Conservation (phyloP, 2,329 filamentous ascomycete genomes). For the Hymenoscyphus linearis region DNA sequence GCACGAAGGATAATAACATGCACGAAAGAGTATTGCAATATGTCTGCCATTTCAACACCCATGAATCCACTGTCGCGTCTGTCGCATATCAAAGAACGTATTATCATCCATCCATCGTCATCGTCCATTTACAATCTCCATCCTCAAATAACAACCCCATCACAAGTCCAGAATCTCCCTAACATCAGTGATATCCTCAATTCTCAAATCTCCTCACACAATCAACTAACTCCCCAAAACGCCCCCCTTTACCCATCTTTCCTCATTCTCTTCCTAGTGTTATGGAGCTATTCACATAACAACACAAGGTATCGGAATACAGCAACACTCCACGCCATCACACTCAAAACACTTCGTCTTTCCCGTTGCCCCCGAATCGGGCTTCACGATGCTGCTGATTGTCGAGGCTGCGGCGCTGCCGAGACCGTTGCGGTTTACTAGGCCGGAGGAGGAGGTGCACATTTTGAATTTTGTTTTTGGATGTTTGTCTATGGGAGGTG, state of each 20-base stretch:
- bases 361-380: conserved; percentile 36
- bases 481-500: background rate
- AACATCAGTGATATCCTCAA: background rate
- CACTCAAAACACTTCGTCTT: conserved; percentile 47
- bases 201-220: too few species aligned
- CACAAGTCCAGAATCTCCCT: background rate
- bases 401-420: conserved; percentile 45
- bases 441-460: conserved; percentile 32
- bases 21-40: background rate
- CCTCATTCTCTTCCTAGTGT: background rate
- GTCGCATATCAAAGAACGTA: background rate
- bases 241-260: background rate
- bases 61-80: background rate
- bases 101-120: background rate
- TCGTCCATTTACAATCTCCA: background rate
- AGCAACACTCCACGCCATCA: conserved; percentile 49
- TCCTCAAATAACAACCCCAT: background rate
- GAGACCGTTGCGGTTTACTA: conserved; percentile 42
- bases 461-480: conserved; percentile 12
- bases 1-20: background rate
- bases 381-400: conserved; percentile 47
- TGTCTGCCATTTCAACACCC: background rate
- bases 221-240: background rate
- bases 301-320: conserved; percentile 47
- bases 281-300: conserved; percentile 37